Base-by-base conservation (phyloP, 495 filamentous ascomycete genomes). In the Echria macrotheca region DNA sequence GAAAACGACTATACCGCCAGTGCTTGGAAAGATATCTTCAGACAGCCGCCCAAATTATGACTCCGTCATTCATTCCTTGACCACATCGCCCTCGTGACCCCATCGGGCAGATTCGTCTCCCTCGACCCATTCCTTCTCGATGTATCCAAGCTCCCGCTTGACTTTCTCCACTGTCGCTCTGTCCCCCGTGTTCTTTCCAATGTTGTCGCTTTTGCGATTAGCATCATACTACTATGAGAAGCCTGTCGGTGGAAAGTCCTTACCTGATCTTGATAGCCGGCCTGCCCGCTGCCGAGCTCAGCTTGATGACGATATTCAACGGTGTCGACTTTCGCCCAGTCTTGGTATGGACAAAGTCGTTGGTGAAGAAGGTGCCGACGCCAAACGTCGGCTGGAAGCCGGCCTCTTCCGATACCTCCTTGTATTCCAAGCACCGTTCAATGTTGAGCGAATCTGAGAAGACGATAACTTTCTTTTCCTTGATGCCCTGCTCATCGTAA, bases 241-340 rank as follows among this genome's bases (percentile, higher is more conserved):
- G n/a, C 2, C 18, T 2, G 7, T 7, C 17, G 3, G 21, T 2
- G 5, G 25, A 10, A 7, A 15, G 23, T 24, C 24, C 56, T 56
- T 14, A 69, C 67, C 67, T 96, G 51, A 98, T 89, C 74, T 98
- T 98, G 57, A 98, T 78, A 0, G 91, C 89, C 0, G 85, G 81
- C n/a, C 80, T 77, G 6, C 91, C 91, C 17, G 72, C 80, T 0
- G 90, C 93, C 10, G 86, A 87, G 44, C 85, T 82, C 38, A 98
- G 76, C 69, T 98, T 98, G 70, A 98, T 95, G 54, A 98, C 93
- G 54, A 98, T 98, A 55, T 98, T 98, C 14, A 98, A 75, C 0
- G 93, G 93, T n/a, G 80, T 79, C 5, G 90, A 96, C 65, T 96
- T 97, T 60, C 83, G 78, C 19, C 81, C 80, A 4, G 78, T 81